Conservation (phyloP, 805 yeast genomes). For the Pichia scutulata region DNA sequence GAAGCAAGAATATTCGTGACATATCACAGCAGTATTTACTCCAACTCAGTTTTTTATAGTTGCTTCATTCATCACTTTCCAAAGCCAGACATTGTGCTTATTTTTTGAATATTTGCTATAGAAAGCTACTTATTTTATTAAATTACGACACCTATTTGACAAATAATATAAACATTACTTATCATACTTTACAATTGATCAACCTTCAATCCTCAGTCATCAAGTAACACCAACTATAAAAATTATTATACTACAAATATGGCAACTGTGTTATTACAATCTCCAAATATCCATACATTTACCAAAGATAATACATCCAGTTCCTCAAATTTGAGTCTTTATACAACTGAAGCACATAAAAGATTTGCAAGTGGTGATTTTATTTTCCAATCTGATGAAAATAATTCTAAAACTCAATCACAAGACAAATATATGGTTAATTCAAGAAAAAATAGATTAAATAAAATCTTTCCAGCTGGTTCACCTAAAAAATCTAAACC, state of each 20-base stretch:
- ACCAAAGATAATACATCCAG: not conserved
- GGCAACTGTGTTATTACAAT: slow-evolving; percentile 3
- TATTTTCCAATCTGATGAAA: not conserved
- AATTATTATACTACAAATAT: not conserved
- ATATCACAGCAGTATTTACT: too few species aligned
- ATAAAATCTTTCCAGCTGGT: not conserved
- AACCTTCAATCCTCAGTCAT: not conserved
- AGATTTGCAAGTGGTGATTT: slow-evolving; percentile 4
- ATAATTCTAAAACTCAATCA: not conserved
- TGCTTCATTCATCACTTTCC: too few species aligned
- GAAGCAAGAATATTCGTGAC: too few species aligned
- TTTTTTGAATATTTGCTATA: too few species aligned
- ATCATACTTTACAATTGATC: not conserved
- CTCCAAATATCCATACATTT: not conserved
- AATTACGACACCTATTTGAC: not conserved
- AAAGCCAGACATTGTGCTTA: too few species aligned
- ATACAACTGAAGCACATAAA: slow-evolving; percentile 5
- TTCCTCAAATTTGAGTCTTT: slow-evolving; percentile 3
- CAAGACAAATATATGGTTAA: not conserved
- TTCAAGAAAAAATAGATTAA: not conserved
- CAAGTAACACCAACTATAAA: not conserved
- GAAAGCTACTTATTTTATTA: too few species aligned
- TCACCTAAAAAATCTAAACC: not conserved
- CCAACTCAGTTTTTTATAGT: too few species aligned
- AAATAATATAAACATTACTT: not conserved